A percentile compares a stretch with the other conserved stretches of the same genome.
Conservation (phyloP, 2,329 filamentous ascomycete species). For the Monosporascus sp. region DNA sequence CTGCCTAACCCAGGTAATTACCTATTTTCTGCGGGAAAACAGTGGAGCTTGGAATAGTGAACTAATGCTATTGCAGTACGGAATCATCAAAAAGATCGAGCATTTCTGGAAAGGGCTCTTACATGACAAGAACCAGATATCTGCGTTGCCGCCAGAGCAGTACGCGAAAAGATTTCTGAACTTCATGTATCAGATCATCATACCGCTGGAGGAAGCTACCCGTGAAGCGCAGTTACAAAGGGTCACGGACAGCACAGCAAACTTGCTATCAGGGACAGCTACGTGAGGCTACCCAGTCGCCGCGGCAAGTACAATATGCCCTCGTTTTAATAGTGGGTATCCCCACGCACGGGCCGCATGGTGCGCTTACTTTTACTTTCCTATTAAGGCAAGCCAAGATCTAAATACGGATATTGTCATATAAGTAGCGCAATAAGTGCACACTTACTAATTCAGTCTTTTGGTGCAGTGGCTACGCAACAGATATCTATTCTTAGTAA, state of each 20-base stretch:
- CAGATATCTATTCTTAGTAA: too few species aligned
- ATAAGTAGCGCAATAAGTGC: too few species aligned
- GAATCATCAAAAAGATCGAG: conserved; percentile 88
- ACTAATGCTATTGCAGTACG: conserved; percentile 58
- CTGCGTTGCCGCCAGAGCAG: conserved; percentile 79
- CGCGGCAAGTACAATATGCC: too few species aligned
- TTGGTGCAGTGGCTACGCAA: too few species aligned
- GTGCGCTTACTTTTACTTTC: too few species aligned
- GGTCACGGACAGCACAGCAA: conserved; percentile 32
- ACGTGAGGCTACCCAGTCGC: too few species aligned
- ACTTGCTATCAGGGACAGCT: too few species aligned
- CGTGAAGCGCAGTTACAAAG: conserved; percentile 58
- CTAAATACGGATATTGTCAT: too few species aligned
- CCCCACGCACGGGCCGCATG: too few species aligned
- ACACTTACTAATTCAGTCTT: too few species aligned
- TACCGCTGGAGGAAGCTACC: conserved; percentile 78
- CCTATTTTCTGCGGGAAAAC: neutral
- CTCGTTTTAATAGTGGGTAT: too few species aligned
- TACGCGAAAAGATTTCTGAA: conserved; percentile 93
- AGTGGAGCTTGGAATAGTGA: conserved; percentile 5
- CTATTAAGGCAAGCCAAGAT: too few species aligned
- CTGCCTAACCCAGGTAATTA: conserved; percentile 88
- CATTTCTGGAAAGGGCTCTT: conserved; percentile 95
- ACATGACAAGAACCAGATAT: conserved; percentile 79
- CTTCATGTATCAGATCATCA: conserved; percentile 87